Base-by-base conservation (phyloP, 495 filamentous ascomycete genomes). In the Chaetomidium leptoderma region DNA sequence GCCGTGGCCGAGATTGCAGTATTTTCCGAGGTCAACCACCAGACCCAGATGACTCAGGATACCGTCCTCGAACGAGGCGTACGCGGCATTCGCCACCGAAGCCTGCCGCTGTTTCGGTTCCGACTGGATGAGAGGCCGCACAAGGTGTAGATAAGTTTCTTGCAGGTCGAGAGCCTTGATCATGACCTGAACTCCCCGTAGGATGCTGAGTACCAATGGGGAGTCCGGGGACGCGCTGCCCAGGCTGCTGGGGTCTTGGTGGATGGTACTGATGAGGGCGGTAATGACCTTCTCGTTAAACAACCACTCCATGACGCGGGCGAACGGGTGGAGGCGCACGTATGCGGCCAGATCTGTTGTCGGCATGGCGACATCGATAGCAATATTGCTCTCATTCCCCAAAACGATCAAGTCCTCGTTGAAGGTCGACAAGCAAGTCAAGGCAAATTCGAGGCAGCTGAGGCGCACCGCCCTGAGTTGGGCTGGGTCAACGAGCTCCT, bases 241-340 rank as follows among this genome's bases (percentile, higher is more conserved):
- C 42, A 97, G 77, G 49, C 86, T 83, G 10, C 74, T 70, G 19
- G 86, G 68, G 63, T 93, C 81, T 66, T 92, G 83, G 53, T 89
- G 83, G 36, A 91, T 83, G 13, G 85, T 83, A 49, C 83, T 77
- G 66, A 96, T 91, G 14, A 99, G 70, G 21, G 84, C 83, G 59
- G 79, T 79, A 53, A 96, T 80, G 24, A 96, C 90, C 60, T 89
- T 90, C 61, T 93, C 89, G 63, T 95, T 96, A 67, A 95, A 96
- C 69, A 97, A 79, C 89, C 95, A 97, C 69, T 97, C 95, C 84
- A 96, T 93, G 23, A 91, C 88, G 36, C 93, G 83, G 19, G 88
- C 84, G 63, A 96, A 97, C 9, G 93, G 91, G 72, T 99, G 93
- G 24, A 96, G 78, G 6, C 84, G 81, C 54, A 90, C 81, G 63